Evolutionary conservation across 75 land plant species (phyloP), one percentile per base, ranked within the genome.

Genomic region (Picea sitchensis): DNA sequence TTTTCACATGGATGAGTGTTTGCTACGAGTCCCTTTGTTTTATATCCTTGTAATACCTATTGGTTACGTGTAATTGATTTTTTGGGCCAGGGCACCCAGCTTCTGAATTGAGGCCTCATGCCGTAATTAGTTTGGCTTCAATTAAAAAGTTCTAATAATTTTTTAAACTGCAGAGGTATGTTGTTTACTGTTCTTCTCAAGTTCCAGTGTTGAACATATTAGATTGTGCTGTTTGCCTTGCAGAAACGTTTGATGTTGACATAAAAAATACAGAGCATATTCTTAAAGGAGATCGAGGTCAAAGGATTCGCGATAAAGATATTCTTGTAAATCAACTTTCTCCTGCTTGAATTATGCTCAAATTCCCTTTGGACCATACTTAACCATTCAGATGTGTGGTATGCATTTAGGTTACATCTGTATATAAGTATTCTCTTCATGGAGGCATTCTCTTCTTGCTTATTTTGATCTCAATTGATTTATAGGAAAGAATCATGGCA

Each of bases 191-290:
- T n/a, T 13, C 34, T 68, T 38, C 20, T 38, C 72, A 62, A 71
- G 23, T 62, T 80, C 30, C 32, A 12, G 4, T 21, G n/a, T n/a
- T n/a, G n/a, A 58, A 23, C 58, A 23, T 76, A 17, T 32, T 61
- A 14, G 2, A 61, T 59, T 20, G 23, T 63, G 60, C 59, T 69
- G 67, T 80, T 80, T 65, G 26, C 76, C 3, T 79, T 76, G 82
- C 91, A 96, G 99, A 90, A 80, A 96, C 95, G 60, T 96, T 94
- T 81, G 80, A 92, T 68, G 95, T 96, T 79, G 99, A 96, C 77
- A 91, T 88, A 13, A 87, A 85, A 58, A 96, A 92, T 84, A 96
- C 97, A 51, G 96, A 85, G 75, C 83, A 82, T 58, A 92, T 96
- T n/a, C n/a, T n/a, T n/a, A n/a, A n/a, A n/a, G n/a, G n/a, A n/a